A percentile compares a stretch with the other conserved stretches of the same genome.
These are phyloP conservation scores for Dendrobium officinale DNA, from an alignment of 106 monocot genomes.

Conservation along the genomic window DNA sequence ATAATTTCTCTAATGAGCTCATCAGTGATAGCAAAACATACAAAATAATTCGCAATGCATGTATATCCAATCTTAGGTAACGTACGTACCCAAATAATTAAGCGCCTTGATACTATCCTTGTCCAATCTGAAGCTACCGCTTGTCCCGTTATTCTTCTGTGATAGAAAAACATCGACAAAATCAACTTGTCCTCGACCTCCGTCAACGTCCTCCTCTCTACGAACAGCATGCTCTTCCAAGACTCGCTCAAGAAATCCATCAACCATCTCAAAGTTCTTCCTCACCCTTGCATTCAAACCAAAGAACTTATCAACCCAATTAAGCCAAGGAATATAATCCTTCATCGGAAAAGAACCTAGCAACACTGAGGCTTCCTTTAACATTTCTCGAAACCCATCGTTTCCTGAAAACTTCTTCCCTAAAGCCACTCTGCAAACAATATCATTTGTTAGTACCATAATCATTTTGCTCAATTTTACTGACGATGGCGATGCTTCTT, in stretches of 20 bases:
- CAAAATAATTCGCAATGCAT: no score
- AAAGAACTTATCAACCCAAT: slow-evolving; percentile 25
- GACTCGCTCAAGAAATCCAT: slow-evolving; percentile 16
- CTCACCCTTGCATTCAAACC: slow-evolving; percentile 26
- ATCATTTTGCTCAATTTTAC: slow-evolving; percentile 24
- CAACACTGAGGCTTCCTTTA: neutral
- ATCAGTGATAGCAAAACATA: no score
- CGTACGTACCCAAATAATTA: neutral
- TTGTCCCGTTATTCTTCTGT: neutral
- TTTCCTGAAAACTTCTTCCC: slow-evolving; percentile 15
- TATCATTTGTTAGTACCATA: neutral
- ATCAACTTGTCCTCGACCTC: neutral
- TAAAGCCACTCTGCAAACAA: slow-evolving; percentile 15
- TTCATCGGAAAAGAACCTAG: slow-evolving; percentile 15
- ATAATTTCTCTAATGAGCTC: no score
- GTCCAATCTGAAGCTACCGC: neutral
- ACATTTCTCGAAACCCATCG: neutral
- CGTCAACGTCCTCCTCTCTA: neutral
- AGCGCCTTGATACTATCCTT: slow-evolving; percentile 20
- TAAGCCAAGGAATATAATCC: slow-evolving; percentile 30
- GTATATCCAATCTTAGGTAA: no score
- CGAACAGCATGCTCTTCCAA: slow-evolving; percentile 13
- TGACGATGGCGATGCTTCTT: neutral
- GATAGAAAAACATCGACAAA: slow-evolving; percentile 23
- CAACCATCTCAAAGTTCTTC: slow-evolving; percentile 10